Conservation (phyloP, 257 asterid species). For the Salvia splendens region DNA sequence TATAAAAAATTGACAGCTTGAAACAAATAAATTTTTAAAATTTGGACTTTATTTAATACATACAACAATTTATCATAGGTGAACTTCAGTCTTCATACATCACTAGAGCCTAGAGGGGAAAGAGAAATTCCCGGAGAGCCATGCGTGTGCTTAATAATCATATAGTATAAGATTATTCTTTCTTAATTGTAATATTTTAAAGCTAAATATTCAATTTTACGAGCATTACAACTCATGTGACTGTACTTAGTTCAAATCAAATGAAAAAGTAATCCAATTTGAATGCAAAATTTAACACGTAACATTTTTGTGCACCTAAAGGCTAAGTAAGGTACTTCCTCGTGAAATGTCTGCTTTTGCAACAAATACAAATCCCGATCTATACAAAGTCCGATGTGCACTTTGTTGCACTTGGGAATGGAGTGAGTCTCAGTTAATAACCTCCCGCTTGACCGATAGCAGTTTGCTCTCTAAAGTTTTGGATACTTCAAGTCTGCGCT, state of each 20-base stretch:
- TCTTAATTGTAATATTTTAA: constrained; percentile 24
- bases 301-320: too few relatives aligned
- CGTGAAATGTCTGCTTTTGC: too few relatives aligned
- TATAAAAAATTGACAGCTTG: background rate
- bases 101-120: constrained; percentile 29
- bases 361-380: too few relatives aligned
- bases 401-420: too few relatives aligned
- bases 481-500: too few relatives aligned
- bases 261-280: background rate
- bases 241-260: constrained; percentile 19
- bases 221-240: constrained; percentile 47
- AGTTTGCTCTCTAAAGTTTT: too few relatives aligned
- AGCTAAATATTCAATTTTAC: constrained; percentile 40
- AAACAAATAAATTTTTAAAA: constrained; percentile 1
- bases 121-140: constrained; percentile 76
- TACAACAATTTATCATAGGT: constrained; percentile 5
- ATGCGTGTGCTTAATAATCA: constrained; percentile 56
- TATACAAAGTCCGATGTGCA: too few relatives aligned
- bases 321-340: too few relatives aligned
- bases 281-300: too few relatives aligned
- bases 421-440: too few relatives aligned
- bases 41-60: background rate
- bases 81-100: background rate
- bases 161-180: constrained; percentile 14
- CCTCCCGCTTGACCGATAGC: too few relatives aligned